phyloP scores from a whole-genome alignment of 106 monocot genomes.

The Acorus gramineus region DNA sequence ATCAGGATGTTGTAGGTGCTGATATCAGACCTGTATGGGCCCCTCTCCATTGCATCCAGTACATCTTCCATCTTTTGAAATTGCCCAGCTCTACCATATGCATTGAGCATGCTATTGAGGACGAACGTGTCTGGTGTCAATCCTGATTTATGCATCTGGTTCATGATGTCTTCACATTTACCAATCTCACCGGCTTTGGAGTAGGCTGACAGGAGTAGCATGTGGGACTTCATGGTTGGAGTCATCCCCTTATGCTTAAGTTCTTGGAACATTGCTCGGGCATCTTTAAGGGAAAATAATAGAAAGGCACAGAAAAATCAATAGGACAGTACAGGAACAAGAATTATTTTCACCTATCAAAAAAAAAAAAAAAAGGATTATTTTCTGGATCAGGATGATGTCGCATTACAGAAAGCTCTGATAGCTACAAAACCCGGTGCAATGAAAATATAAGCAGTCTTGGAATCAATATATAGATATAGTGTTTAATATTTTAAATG shows the following conservation, averaged over 20 bases:
- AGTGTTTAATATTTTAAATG: too few relatives aligned
- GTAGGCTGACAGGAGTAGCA: slow-evolving; percentile 85
- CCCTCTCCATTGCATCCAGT: slow-evolving; percentile 41
- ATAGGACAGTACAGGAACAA: too few relatives aligned
- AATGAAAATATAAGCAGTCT: too few relatives aligned
- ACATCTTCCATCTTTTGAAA: slow-evolving; percentile 77
- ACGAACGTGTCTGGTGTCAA: slow-evolving; percentile 64
- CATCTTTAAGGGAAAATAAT: slow-evolving; percentile 30
- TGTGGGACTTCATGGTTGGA: slow-evolving; percentile 95
- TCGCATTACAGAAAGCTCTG: too few relatives aligned
- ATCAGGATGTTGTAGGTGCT: slow-evolving; percentile 85
- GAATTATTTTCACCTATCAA: too few relatives aligned
- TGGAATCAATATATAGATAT: too few relatives aligned
- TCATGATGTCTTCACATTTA: slow-evolving; percentile 69
- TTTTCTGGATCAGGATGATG: too few relatives aligned
- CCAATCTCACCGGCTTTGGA: slow-evolving; percentile 67
- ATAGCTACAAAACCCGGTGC: too few relatives aligned
- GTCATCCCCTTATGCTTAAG: slow-evolving; percentile 56
- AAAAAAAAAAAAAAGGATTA: too few relatives aligned
- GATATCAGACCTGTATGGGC: slow-evolving; percentile 36
- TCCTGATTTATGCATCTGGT: slow-evolving; percentile 75
- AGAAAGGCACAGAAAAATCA: too few relatives aligned
- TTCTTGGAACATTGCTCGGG: slow-evolving; percentile 57
- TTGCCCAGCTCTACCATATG: slow-evolving; percentile 54
- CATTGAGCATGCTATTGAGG: slow-evolving; percentile 77